Base-by-base conservation (phyloP, 305 asterid genomes). In the Plantago lanceolata region DNA sequence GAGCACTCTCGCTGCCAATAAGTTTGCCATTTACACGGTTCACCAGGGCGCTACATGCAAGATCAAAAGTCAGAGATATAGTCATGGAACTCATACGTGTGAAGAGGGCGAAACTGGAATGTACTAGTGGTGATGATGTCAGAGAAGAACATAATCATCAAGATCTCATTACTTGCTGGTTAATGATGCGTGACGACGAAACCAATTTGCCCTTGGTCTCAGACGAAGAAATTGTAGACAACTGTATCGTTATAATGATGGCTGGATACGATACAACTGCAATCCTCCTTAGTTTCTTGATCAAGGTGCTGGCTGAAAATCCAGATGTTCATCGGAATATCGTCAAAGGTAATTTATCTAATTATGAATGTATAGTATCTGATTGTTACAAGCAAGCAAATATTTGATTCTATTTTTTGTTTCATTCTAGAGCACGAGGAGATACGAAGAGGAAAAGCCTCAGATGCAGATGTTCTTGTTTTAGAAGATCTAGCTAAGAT, bases 241-340 rank as follows among this genome's bases (percentile, higher is more conserved):
- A 63, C 12, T n/a, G 47, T 15, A 28, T 66, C 11, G 24, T 67
- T 19, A 37, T 58, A 14, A 70, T 74, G 79, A 16, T 65, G 29
- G 75, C 70, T 11, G 77, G 76, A 48, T 50, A 75, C 16, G 80
- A 75, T 35, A 71, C 77, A 0, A 68, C 71, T 54, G 71, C 80
- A 3, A 20, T 68, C 48, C 72, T 68, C 15, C 67, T 75, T 21
- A 67, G 71, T 19, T 75, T 75, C 68, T 47, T 71, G 65, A 64
- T 75, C 59, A 75, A 59, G 59, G 69, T 75, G 52, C 43, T 75
- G 37, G 80, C 71, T 5, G 67, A 75, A 29, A 56, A 71, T 48
- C 56, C 68, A 47, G 54, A 63, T 15, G 33, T 75, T 56, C 48
- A 68, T 51, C 62, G 53, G 15, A 24, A 59, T 15, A 59, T 67